These are phyloP conservation scores for Phytophthora fragariae DNA, from an alignment of 352 stramenopile genomes.

Conservation along the genomic window DNA sequence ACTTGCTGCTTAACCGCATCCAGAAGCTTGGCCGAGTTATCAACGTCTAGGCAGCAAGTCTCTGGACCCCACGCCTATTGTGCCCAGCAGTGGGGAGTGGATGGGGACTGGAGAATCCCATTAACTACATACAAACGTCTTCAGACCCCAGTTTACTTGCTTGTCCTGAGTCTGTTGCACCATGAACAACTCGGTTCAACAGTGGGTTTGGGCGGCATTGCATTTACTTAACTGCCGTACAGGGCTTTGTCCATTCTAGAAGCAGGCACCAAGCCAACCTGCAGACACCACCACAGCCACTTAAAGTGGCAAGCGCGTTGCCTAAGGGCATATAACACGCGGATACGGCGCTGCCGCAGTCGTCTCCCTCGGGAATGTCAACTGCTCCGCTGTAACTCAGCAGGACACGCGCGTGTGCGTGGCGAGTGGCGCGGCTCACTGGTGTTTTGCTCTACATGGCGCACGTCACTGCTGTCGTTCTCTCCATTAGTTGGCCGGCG, in stretches of 20 bases:
- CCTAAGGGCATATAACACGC: neutral
- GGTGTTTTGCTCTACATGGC: slow-evolving; percentile 15
- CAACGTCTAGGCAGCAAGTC: slow-evolving; percentile 80
- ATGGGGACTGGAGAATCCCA: slow-evolving; percentile 3
- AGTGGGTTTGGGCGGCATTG: slow-evolving; percentile 5
- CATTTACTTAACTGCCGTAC: slow-evolving; percentile 12
- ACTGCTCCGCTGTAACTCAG: slow-evolving; percentile 1
- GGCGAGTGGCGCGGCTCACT: neutral
- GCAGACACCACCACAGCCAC: slow-evolving; percentile 8
- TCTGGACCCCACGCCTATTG: slow-evolving; percentile 1
- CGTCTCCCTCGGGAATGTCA: neutral
- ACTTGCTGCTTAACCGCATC: slow-evolving; percentile 98
- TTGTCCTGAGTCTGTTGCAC: neutral
- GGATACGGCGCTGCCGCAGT: slow-evolving; percentile 1
- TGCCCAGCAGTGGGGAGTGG: neutral
- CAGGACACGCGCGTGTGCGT: slow-evolving; percentile 1
- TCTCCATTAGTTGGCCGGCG: slow-evolving; percentile 36
- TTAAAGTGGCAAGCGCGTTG: slow-evolving; percentile 4
- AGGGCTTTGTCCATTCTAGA: slow-evolving; percentile 3
- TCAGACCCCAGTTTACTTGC: slow-evolving; percentile 1
- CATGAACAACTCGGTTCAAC: too few species aligned
- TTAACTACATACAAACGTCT: neutral
- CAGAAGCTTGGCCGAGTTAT: slow-evolving; percentile 98
- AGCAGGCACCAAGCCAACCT: neutral
- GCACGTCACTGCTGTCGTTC: neutral